A percentile compares a stretch with the other conserved stretches of the same genome.
Conservation (phyloP, 176 grass and related monocot species). For the Ensete glaucum region DNA sequence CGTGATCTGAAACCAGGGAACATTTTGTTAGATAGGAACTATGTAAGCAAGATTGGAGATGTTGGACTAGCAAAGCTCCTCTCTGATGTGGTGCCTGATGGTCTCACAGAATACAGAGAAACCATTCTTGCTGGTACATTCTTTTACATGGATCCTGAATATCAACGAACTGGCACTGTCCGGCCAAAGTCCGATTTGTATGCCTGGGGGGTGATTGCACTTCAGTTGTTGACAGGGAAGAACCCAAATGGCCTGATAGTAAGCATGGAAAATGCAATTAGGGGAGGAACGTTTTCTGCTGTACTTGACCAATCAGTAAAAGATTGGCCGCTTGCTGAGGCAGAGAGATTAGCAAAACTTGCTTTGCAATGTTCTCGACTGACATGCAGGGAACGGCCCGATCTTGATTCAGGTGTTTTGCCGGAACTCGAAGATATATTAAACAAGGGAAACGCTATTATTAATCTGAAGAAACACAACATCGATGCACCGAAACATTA, state of each 20-base stretch:
- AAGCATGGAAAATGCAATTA: conserved; percentile 38
- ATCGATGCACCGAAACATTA: conserved; percentile 48
- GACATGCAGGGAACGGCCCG: conserved; percentile 65
- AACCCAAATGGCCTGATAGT: conserved; percentile 51
- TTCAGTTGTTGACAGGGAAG: conserved; percentile 63
- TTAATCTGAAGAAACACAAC: conserved; percentile 24
- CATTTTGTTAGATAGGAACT: conserved; percentile 79
- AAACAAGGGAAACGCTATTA: conserved; percentile 29
- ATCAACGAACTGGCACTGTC: conserved; percentile 77
- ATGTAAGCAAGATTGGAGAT: conserved; percentile 80
- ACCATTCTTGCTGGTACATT: conserved; percentile 71
- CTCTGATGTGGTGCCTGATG: conserved; percentile 63
- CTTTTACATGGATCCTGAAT: conserved; percentile 91
- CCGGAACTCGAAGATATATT: conserved; percentile 71
- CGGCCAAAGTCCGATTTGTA: conserved; percentile 88
- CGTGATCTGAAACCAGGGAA: conserved; percentile 91
- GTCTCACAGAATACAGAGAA: conserved; percentile 74
- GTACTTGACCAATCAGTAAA: conserved; percentile 42
- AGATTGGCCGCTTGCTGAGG: conserved; percentile 59
- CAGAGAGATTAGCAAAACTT: conserved; percentile 61
- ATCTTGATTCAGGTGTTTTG: conserved; percentile 55
- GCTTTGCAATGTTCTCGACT: conserved; percentile 49
- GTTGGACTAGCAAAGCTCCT: conserved; percentile 78
- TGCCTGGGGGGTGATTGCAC: conserved; percentile 63
- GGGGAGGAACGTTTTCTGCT: conserved; percentile 27